phyloP scores from a whole-genome alignment of 495 filamentous ascomycete species.

The Filosporella fistucella region DNA sequence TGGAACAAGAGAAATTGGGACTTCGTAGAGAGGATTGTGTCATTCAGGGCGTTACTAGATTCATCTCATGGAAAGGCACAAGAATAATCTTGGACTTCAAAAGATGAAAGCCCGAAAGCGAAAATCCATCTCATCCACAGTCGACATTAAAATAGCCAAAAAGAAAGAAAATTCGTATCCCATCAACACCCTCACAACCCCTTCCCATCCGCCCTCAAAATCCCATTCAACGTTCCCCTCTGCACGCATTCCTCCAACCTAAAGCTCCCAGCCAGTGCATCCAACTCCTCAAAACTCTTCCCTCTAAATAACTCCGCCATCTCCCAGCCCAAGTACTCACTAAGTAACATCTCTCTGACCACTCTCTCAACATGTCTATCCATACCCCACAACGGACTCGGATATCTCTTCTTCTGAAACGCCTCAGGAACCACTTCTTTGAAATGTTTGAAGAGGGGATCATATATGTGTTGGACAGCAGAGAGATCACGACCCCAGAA shows the following conservation, averaged over 20 bases:
- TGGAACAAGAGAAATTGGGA: no score
- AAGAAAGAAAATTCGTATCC: no score
- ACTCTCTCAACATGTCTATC: conserved; percentile 49
- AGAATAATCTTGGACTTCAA: no score
- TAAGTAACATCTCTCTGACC: conserved; percentile 48
- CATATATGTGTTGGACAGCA: conserved; percentile 25
- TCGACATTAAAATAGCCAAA: no score
- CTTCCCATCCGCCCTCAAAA: conserved; percentile 42
- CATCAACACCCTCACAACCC: no score
- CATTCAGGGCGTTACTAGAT: no score
- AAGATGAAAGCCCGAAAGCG: no score
- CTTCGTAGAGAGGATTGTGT: no score
- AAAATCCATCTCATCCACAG: no score
- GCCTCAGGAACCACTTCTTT: conserved; percentile 21
- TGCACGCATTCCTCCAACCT: conserved; percentile 52
- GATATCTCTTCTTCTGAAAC: conserved; percentile 41
- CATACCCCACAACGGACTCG: conserved; percentile 47
- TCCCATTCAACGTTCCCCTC: conserved; percentile 51
- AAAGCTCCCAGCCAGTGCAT: conserved; percentile 52
- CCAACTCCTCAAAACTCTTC: conserved; percentile 48
- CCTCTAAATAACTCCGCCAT: conserved; percentile 53
- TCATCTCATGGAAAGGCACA: no score
- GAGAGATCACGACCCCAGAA: conserved; percentile 44
- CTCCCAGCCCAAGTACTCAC: conserved; percentile 47
- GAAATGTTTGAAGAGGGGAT: conserved; percentile 24